Conservation (phyloP, 139 green algal genomes). For the Picochlorum sp. region DNA sequence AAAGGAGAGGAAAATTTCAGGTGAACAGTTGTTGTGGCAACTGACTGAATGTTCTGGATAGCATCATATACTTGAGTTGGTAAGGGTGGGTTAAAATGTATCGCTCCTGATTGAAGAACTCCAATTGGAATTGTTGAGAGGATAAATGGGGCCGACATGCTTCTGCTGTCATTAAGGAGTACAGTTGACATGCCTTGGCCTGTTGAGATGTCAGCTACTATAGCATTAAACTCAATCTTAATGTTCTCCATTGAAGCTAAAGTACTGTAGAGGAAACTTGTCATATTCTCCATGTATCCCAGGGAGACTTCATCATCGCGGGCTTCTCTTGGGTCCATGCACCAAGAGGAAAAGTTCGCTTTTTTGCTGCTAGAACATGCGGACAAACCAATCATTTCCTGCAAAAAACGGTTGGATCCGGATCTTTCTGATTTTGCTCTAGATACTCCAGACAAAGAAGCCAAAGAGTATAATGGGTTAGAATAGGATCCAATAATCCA, state of each 20-base stretch:
- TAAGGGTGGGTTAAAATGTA: conserved; percentile 12
- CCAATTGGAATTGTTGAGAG: conserved; percentile 18
- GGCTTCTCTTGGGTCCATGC: no score
- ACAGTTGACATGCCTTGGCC: neutral
- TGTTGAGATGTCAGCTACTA: neutral
- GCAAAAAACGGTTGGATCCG: no score
- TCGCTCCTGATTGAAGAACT: neutral
- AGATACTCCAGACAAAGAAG: neutral
- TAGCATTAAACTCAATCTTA: no score
- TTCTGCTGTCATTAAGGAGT: neutral
- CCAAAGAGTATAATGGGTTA: neutral
- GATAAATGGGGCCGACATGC: conserved; percentile 12
- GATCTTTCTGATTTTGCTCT: no score
- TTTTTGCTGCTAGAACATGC: no score
- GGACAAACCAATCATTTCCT: no score
- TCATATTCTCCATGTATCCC: no score
- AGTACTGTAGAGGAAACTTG: no score
- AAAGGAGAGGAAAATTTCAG: neutral
- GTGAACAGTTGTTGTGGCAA: neutral
- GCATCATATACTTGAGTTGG: conserved; percentile 3
- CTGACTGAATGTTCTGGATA: conserved; percentile 1
- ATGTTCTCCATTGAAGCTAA: no score
- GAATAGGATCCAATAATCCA: neutral
- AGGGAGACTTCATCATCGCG: no score
- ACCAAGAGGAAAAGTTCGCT: no score